phyloP scores from a whole-genome alignment of 139 green algal species.

The Pseudopediastrum boryanum region DNA sequence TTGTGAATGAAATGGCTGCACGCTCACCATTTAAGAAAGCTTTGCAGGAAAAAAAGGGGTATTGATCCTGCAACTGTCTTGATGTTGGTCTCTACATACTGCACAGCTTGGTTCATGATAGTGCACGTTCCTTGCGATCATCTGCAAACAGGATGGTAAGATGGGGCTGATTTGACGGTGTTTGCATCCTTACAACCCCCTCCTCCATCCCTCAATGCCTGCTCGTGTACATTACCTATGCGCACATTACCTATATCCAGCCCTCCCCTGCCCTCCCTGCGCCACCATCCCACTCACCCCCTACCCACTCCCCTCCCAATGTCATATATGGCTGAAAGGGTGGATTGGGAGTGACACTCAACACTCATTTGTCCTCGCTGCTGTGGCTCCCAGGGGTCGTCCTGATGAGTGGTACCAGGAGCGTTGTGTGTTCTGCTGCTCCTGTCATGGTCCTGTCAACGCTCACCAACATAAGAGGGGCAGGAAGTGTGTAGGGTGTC shows the following conservation, averaged over 20 bases:
- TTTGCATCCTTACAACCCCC: too few species aligned
- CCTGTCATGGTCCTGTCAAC: slow-evolving; percentile 25
- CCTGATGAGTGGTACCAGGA: slow-evolving; percentile 31
- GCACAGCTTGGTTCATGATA: too few species aligned
- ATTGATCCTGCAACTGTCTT: too few species aligned
- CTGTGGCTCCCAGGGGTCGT: slow-evolving; percentile 18
- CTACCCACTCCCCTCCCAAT: not conserved
- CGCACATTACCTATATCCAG: not conserved
- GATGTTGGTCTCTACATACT: too few species aligned
- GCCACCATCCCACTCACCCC: not conserved
- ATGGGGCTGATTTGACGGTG: too few species aligned
- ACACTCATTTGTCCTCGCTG: not conserved
- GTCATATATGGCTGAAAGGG: not conserved
- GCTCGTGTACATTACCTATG: not conserved
- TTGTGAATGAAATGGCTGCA: too few species aligned
- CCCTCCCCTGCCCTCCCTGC: not conserved
- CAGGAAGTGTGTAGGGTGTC: slow-evolving; percentile 14
- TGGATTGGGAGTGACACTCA: too few species aligned
- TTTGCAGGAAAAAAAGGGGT: too few species aligned
- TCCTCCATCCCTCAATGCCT: too few species aligned
- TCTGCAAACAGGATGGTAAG: too few species aligned
- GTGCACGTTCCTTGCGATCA: too few species aligned
- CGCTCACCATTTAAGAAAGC: too few species aligned
- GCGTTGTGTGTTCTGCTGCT: slow-evolving; percentile 25
- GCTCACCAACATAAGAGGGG: slow-evolving; percentile 13